These are phyloP conservation scores for Drechslera avenae DNA, from an alignment of 2,329 filamentous ascomycete genomes.

Conservation along the genomic window DNA sequence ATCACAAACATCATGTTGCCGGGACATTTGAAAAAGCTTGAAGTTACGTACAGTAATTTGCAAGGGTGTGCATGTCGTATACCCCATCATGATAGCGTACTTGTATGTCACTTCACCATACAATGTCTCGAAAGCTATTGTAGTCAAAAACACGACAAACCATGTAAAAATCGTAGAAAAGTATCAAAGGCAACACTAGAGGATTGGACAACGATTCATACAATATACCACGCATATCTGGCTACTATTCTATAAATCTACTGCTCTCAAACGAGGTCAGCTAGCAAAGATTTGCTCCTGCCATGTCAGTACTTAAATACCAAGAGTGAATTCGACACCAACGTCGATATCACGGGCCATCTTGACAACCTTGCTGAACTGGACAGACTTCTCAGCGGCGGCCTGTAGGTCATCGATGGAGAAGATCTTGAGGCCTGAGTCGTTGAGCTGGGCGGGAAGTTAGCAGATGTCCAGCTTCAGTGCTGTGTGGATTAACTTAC, in stretches of 20 bases:
- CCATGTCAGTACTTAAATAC: conserved; percentile 67
- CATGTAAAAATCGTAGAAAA: too few species aligned
- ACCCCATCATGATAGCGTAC: too few species aligned
- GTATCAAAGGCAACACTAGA: too few species aligned
- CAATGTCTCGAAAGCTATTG: too few species aligned
- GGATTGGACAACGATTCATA: too few species aligned
- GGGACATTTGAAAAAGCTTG: too few species aligned
- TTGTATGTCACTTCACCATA: too few species aligned
- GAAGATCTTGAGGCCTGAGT: conserved; percentile 99
- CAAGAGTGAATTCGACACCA: conserved; percentile 68
- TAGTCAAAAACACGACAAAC: too few species aligned
- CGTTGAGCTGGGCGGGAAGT: conserved; percentile 70
- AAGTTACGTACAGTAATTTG: too few species aligned
- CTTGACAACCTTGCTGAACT: conserved; percentile 99
- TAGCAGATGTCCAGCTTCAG: conserved; percentile 4
- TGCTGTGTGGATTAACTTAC: conserved; percentile 49
- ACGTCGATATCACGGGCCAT: conserved; percentile 97
- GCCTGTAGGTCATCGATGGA: conserved; percentile 97
- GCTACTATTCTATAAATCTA: conserved; percentile 1
- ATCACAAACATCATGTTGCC: too few species aligned
- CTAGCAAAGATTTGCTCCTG: conserved; percentile 9
- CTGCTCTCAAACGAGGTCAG: conserved; percentile 9
- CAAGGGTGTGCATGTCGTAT: too few species aligned
- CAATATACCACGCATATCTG: too few species aligned
- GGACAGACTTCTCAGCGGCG: conserved; percentile 96